A percentile compares a stretch with the other conserved stretches of the same genome.
Evolutionary conservation across 257 asterid species (phyloP).

Genomic region (Echites panduratus): DNA sequence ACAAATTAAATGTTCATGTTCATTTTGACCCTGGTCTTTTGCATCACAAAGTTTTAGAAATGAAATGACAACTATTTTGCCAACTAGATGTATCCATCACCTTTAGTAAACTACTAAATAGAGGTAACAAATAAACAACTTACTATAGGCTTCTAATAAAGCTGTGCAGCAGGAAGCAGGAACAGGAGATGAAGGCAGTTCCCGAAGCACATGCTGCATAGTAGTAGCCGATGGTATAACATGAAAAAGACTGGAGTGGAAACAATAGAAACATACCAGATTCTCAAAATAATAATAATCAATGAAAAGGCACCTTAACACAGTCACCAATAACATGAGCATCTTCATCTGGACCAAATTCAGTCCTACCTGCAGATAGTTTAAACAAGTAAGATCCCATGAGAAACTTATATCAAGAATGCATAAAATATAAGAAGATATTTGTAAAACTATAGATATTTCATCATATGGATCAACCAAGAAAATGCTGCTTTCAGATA

Average conservation of each 20-base stretch:
- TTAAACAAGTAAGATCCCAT: background rate
- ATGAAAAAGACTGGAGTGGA: constrained; percentile 4
- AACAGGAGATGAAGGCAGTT: constrained; percentile 95
- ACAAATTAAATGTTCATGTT: background rate
- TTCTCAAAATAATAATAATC: background rate
- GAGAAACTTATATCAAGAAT: background rate
- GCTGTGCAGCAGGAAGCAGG: constrained; percentile 97
- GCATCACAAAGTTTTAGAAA: background rate
- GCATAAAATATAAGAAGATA: background rate
- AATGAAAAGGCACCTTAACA: constrained; percentile 53
- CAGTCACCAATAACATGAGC: constrained; percentile 93
- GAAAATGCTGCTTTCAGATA: background rate
- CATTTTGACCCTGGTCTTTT: background rate
- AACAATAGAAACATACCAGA: background rate
- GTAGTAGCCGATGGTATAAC: constrained; percentile 20
- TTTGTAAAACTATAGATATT: background rate
- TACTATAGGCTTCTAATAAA: constrained; percentile 83
- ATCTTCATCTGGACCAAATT: constrained; percentile 73
- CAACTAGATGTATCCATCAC: background rate
- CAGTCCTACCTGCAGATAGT: constrained; percentile 54
- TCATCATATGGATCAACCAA: background rate
- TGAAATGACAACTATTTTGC: background rate
- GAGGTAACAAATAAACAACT: constrained; percentile 13
- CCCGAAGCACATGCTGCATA: constrained; percentile 89
- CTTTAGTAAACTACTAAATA: background rate